Base-by-base conservation (phyloP, 768 basidiomycete species). In the Candolleomyces efflorescens region DNA sequence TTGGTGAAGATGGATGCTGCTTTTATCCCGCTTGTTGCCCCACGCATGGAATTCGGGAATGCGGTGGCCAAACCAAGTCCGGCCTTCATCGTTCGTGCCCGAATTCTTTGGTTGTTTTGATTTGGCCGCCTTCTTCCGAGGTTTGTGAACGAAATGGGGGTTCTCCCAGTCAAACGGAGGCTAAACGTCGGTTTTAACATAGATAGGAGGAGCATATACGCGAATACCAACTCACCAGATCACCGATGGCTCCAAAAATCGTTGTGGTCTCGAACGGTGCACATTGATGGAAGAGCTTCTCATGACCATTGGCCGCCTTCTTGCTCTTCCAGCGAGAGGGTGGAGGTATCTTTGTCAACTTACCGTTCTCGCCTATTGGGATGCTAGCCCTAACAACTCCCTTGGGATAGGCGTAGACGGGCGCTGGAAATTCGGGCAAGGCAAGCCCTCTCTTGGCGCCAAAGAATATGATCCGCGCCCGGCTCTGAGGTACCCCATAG, bases 401-500 rank as follows among this genome's bases (percentile, higher is more conserved):
- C 57, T 56, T 69, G 6, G 59, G 75, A 65, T 67, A 82, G 55
- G 73, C 78, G 65, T 90, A 84, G 1, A 82, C 79, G 0, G 89
- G 89, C 17, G 83, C 64, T 0, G 89, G 89, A 63, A 83, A 86
- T 10, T 80, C 70, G 0, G 89, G 89, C 15, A 89, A 66, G 18
- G 76, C 65, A 2, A 82, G 54, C 26, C 83, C 86, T 7, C 78
- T 78, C 53, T 77, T 82, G 4, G 87, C 84, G 23, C 80, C 87
- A 76, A 79, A 80, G 66, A 91, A 84, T 46, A 92, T 87, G 12
- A 90, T 78, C 17, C 90, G 77, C 24, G 75, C 71, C 9, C 90
- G 82, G 47, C 77, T 73, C 71, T 92, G 90, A 17, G 90, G 88
- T 20, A 81, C 78, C 24, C 90, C 90, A 68, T 90, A 90, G 37